Base-by-base conservation (phyloP, 352 stramenopile genomes). In the Peronospora farinosa region DNA sequence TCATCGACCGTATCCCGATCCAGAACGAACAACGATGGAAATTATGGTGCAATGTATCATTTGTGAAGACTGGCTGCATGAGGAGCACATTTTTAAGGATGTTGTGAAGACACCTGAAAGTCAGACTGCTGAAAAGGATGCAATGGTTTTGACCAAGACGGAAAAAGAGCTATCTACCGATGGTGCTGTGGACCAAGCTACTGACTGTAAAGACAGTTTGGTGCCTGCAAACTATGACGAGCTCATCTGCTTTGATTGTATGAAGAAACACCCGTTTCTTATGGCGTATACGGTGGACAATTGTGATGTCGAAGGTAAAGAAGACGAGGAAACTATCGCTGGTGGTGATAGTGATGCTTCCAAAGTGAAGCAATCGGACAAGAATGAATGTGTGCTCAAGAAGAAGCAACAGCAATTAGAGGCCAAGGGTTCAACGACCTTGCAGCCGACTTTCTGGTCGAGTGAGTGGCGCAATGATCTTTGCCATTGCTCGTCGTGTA, bases 31-130 rank as follows among this genome's bases (percentile, higher is more conserved):
- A 39, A 84, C 61, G 5, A 49, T 57, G 11, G 78, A 89, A 47
- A 47, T 85, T 3, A 89, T 89, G 78, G 65, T 87, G 19, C 78
- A 89, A 60, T 89, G 78, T 33, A 57, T 86, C 30, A 63, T 89
- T 21, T 89, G 78, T 49, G 78, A 89, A 57, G 78, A 89, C 51
- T 89, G 78, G 78, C 55, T 87, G 46, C 78, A 89, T 40, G 72
- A 86, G 44, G 75, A 84, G 42, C 78, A 89, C 54, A 67, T 89
- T 43, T 71, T 69, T 35, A 45, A 58, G 2, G 16, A 39, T 17
- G 28, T 62, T 1, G 39, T 47, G 0, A 32, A 58, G 27, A 43
- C 53, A 35, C 0, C 2, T 16, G 30, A 9, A 19, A 21, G 8
- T 11, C 7, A 43, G 2, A n/a, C n/a, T 40, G 17, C 35, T 48